phyloP scores from a whole-genome alignment of 2,329 filamentous ascomycete genomes.

The Fusarium sp. region DNA sequence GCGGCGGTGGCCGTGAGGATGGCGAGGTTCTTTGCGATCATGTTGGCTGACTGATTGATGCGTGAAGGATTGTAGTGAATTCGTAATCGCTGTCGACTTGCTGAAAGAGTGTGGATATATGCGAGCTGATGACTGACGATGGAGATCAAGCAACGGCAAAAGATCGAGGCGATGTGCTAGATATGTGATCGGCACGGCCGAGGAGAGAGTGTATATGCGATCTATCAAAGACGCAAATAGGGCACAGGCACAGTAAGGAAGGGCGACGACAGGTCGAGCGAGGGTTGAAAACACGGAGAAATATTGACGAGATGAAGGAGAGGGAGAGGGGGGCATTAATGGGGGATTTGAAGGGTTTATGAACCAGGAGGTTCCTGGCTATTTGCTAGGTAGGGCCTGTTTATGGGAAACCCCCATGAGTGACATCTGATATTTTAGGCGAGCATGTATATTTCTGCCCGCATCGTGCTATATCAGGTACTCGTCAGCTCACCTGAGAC shows the following conservation, averaged over 20 bases:
- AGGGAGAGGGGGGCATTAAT: constrained; percentile 24
- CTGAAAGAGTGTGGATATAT: constrained; percentile 31
- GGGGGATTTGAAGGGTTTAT: constrained; percentile 40
- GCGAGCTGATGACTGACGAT: constrained; percentile 34
- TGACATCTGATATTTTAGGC: constrained; percentile 8
- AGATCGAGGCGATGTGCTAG: constrained; percentile 33
- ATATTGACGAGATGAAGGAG: constrained; percentile 41
- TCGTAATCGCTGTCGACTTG: constrained; percentile 19
- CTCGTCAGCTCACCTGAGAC: constrained; percentile 11
- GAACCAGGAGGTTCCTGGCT: constrained; percentile 29
- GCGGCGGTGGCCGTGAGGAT: constrained; percentile 56
- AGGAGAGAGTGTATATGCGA: constrained; percentile 49
- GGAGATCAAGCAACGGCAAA: constrained; percentile 31
- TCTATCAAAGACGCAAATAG: constrained; percentile 64
- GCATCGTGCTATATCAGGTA: constrained; percentile 6
- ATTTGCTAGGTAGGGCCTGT: constrained; percentile 14
- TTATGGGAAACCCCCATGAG: background rate
- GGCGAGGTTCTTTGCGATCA: constrained; percentile 58
- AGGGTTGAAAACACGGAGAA: constrained; percentile 39
- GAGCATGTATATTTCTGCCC: constrained; percentile 14
- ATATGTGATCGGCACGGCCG: constrained; percentile 51
- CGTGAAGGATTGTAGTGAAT: constrained; percentile 9
- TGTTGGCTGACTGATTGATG: constrained; percentile 44
- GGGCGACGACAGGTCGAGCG: constrained; percentile 42
- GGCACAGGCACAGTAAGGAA: constrained; percentile 38